Percentiles rank a stretch among this genome's conserved stretches.
Evolutionary conservation across 306 rosid species (phyloP).

Genomic region (Castanea crenata): DNA sequence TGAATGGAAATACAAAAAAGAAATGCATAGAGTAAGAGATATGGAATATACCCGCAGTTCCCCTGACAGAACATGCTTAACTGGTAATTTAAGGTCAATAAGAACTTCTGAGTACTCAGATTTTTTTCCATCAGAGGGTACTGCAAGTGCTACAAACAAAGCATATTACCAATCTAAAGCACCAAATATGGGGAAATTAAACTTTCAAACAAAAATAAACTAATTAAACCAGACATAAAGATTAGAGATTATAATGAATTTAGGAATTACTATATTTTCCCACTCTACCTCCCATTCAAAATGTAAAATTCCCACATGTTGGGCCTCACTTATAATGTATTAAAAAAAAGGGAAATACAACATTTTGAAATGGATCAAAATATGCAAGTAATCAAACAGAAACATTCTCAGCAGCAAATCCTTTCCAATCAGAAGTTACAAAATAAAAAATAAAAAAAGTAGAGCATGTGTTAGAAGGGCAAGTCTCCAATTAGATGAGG

Average conservation of each 20-base stretch:
- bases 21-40: slow-evolving; percentile 14
- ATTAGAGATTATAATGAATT: background rate
- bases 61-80: slow-evolving; percentile 69
- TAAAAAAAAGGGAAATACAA: background rate
- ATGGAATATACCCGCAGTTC: slow-evolving; percentile 68
- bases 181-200: slow-evolving; percentile 19
- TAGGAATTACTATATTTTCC: background rate
- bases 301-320: too few relatives aligned
- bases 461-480: background rate
- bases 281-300: too few relatives aligned
- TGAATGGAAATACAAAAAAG: slow-evolving; percentile 13
- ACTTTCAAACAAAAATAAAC: background rate
- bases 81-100: slow-evolving; percentile 67
- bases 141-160: slow-evolving; percentile 45
- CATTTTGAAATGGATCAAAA: background rate
- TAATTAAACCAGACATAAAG: background rate
- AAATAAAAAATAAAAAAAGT: too few relatives aligned
- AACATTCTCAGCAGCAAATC: slow-evolving; percentile 13
- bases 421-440: slow-evolving; percentile 2
- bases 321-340: too few relatives aligned
- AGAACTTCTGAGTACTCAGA: slow-evolving; percentile 73
- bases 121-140: slow-evolving; percentile 56
- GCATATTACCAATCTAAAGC: slow-evolving; percentile 20
- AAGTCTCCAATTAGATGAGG: background rate
- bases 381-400: slow-evolving; percentile 3